phyloP scores from a whole-genome alignment of 306 rosid genomes.

The Lathyrus tuberosus region DNA sequence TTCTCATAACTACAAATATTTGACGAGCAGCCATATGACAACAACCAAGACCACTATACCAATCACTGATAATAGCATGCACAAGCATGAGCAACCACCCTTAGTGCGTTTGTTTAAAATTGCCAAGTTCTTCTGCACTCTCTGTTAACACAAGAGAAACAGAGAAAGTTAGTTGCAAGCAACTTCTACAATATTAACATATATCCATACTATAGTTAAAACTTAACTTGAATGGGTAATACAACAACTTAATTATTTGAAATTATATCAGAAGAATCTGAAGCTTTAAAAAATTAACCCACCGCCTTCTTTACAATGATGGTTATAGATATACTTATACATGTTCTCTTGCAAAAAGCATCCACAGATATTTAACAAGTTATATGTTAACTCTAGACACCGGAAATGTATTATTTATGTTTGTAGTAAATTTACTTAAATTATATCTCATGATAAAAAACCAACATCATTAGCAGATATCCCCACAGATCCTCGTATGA shows the following conservation, averaged over 20 bases:
- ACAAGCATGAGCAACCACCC: conserved; percentile 95
- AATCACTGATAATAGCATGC: conserved; percentile 73
- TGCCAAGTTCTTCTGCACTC: conserved; percentile 95
- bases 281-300: neutral
- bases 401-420: neutral
- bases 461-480: conserved; percentile 11
- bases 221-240: neutral
- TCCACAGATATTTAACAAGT: conserved; percentile 1
- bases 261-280: conserved; percentile 6
- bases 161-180: conserved; percentile 29
- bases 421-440: conserved; percentile 2
- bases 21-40: conserved; percentile 69
- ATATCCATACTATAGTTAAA: conserved; percentile 19
- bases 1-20: conserved; percentile 61
- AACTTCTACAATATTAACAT: conserved; percentile 14
- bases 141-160: conserved; percentile 58
- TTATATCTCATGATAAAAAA: neutral
- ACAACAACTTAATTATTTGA: neutral
- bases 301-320: neutral
- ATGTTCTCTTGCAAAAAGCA: conserved; percentile 15
- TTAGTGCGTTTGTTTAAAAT: conserved; percentile 78
- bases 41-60: conserved; percentile 76
- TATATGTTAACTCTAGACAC: neutral
- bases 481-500: conserved; percentile 13
- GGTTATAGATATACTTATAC: neutral